Evolutionary conservation across 352 stramenopile species (phyloP).

Genomic region (Pythium aristosporum): DNA sequence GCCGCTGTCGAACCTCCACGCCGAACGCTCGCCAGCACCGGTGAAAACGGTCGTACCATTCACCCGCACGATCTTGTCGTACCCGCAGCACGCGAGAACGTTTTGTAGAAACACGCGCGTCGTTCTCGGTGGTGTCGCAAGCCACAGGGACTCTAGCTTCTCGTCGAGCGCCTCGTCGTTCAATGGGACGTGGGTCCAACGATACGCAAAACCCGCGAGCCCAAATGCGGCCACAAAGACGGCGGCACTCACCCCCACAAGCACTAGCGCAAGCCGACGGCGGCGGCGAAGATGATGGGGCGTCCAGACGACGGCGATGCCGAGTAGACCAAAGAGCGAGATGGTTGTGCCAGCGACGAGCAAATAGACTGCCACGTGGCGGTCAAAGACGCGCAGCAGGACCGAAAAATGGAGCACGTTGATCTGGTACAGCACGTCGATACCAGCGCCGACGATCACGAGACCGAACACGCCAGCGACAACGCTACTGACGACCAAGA

Average conservation of each 20-base stretch:
- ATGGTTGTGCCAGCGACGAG: constrained; percentile 38
- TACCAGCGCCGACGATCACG: constrained; percentile 41
- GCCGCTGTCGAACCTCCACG: constrained; percentile 18
- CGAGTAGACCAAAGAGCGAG: constrained; percentile 35
- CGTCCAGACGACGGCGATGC: constrained; percentile 34
- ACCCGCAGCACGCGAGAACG: constrained; percentile 26
- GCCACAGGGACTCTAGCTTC: constrained; percentile 24
- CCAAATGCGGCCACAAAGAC: constrained; percentile 48
- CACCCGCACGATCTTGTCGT: constrained; percentile 20
- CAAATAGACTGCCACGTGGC: constrained; percentile 50
- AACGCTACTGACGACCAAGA: constrained; percentile 27
- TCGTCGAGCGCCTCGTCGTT: constrained; percentile 22
- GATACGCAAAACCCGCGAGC: constrained; percentile 41
- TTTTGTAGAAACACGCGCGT: constrained; percentile 32
- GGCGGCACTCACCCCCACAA: constrained; percentile 32
- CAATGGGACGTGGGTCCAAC: constrained; percentile 27
- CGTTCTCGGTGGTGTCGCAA: constrained; percentile 13
- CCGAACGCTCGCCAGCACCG: constrained; percentile 10
- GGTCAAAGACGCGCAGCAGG: constrained; percentile 54
- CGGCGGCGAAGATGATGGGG: neutral
- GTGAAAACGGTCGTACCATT: constrained; percentile 25
- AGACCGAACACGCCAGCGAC: constrained; percentile 34
- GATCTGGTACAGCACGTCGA: constrained; percentile 60
- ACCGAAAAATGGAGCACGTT: constrained; percentile 71
- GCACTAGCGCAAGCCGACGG: constrained; percentile 28